These are phyloP conservation scores for Akebia trifoliata DNA, from an alignment of 164 flowering plant species.

Conservation along the genomic window DNA sequence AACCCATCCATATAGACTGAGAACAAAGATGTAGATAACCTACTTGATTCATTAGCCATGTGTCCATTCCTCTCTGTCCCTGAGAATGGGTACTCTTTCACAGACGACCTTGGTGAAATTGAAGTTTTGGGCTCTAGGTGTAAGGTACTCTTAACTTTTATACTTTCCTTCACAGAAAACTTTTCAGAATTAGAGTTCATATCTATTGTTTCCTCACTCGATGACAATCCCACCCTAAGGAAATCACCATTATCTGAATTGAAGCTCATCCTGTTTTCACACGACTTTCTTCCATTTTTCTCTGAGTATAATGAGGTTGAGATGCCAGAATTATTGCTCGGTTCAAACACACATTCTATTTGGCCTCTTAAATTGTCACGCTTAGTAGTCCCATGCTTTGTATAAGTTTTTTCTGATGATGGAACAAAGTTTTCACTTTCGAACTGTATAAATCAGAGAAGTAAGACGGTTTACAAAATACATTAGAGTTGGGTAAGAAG, in stretches of 20 bases:
- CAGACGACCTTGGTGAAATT: constrained; percentile 29
- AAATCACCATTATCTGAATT: constrained; percentile 19
- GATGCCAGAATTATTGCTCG: constrained; percentile 19
- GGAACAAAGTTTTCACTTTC: constrained; percentile 18
- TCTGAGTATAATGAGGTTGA: constrained; percentile 18
- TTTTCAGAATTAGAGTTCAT: constrained; percentile 22
- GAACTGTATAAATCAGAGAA: constrained; percentile 27
- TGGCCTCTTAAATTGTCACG: constrained; percentile 25
- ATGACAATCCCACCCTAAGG: constrained; percentile 11
- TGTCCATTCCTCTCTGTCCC: constrained; percentile 29
- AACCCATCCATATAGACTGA: background rate
- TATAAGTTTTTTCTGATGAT: constrained; percentile 24
- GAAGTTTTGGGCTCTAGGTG: constrained; percentile 22
- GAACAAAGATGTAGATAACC: constrained; percentile 5
- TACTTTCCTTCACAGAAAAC: constrained; percentile 22
- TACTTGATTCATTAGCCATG: constrained; percentile 38
- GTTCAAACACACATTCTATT: constrained; percentile 19
- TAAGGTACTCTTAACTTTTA: constrained; percentile 21
- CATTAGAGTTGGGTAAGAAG: background rate
- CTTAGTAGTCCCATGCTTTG: constrained; percentile 16
- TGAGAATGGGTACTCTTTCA: constrained; percentile 29
- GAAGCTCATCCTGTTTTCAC: constrained; percentile 17
- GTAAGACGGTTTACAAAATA: constrained; percentile 7
- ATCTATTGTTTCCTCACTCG: constrained; percentile 17
- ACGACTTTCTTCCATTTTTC: constrained; percentile 17